These are phyloP conservation scores for Xylaria sp. DNA, from an alignment of 2,329 filamentous ascomycete species.

Conservation along the genomic window DNA sequence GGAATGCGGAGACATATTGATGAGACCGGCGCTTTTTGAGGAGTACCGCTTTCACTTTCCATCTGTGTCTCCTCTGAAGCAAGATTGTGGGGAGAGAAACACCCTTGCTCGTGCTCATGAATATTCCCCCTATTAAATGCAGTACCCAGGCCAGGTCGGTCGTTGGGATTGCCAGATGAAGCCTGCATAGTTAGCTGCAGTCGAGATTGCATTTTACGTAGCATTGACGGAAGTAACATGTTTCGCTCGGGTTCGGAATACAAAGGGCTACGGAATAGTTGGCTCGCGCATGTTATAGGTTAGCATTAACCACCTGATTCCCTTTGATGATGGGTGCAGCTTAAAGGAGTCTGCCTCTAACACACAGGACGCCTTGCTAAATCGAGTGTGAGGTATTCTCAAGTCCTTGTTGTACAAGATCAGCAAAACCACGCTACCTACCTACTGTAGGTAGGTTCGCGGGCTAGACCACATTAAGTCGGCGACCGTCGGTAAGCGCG, in stretches of 20 bases:
- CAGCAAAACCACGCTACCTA: background rate
- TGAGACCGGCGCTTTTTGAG: background rate
- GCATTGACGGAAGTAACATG: background rate
- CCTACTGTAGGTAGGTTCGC: no score
- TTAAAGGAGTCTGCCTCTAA: no score
- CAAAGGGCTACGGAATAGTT: background rate
- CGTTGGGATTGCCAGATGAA: background rate
- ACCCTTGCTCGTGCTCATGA: constrained; percentile 2
- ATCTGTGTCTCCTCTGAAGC: background rate
- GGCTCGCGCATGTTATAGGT: background rate
- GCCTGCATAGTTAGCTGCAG: background rate
- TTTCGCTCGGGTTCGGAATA: background rate
- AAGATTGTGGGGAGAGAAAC: constrained; percentile 2
- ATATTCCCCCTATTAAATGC: background rate
- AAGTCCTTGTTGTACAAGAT: background rate
- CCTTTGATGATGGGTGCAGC: background rate
- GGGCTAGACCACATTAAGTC: background rate
- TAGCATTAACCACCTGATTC: background rate
- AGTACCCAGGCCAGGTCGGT: background rate
- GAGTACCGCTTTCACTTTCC: background rate
- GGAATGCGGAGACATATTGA: constrained; percentile 6
- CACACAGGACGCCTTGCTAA: background rate
- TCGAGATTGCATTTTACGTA: background rate
- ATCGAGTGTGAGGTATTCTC: background rate
- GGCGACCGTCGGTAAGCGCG: background rate